phyloP scores from a whole-genome alignment of 306 rosid species.

The Benincasa hispida region DNA sequence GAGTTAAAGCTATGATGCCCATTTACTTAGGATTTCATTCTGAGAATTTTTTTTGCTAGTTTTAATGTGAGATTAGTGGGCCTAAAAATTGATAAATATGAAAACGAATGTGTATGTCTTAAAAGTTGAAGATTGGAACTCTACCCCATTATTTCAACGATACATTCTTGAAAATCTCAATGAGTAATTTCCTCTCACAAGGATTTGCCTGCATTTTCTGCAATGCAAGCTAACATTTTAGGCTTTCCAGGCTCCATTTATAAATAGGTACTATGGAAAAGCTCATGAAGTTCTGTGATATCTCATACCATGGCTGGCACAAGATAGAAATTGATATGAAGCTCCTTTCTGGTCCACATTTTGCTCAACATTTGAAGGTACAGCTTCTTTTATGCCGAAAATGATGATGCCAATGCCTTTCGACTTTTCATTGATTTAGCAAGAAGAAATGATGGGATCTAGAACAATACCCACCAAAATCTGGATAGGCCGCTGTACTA shows the following conservation, averaged over 20 bases:
- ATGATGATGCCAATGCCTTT: background rate
- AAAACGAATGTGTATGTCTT: too few species aligned
- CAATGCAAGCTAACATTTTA: background rate
- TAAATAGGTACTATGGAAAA: slow-evolving; percentile 79
- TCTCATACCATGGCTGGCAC: background rate
- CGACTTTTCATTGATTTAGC: background rate
- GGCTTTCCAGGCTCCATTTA: slow-evolving; percentile 48
- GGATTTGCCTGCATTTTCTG: background rate
- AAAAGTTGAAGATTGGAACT: background rate
- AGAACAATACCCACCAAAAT: background rate
- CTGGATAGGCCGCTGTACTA: background rate
- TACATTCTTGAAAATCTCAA: background rate
- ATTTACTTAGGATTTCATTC: background rate
- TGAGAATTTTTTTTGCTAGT: too few species aligned
- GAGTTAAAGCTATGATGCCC: background rate
- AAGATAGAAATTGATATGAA: background rate
- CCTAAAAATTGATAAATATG: background rate
- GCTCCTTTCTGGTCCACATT: background rate
- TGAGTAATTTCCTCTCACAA: background rate
- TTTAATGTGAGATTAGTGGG: background rate
- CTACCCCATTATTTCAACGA: too few species aligned
- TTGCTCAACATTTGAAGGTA: background rate
- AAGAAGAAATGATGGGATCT: background rate
- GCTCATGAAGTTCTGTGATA: slow-evolving; percentile 73
- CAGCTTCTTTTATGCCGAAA: background rate